A percentile compares a stretch with the other conserved stretches of the same genome.
phyloP scores from a whole-genome alignment of 140 eudicot genomes.

The Senecio squalidus region DNA sequence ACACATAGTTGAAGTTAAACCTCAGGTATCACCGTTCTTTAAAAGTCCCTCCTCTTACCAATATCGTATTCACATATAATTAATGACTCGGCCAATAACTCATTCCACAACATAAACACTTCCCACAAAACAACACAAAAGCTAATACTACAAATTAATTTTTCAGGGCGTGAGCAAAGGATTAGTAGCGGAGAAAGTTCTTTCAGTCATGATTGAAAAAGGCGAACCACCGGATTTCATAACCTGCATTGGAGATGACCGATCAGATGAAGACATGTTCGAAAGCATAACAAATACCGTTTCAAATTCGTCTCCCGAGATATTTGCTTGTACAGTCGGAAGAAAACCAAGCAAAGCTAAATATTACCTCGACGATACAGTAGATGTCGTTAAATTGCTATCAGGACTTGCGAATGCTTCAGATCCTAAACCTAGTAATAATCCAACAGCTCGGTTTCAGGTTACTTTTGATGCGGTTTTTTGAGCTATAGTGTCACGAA shows the following conservation, averaged over 20 bases:
- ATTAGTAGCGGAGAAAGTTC: conserved; percentile 50
- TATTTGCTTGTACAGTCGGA: conserved; percentile 81
- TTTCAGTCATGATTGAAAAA: conserved; percentile 37
- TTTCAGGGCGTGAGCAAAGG: conserved; percentile 83
- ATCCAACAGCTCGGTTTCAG: conserved; percentile 37
- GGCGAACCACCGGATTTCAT: conserved; percentile 66
- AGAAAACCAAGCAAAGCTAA: conserved; percentile 85
- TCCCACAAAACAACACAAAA: background rate
- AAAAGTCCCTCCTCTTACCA: conserved; percentile 2
- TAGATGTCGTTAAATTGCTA: conserved; percentile 58
- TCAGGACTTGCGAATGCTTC: conserved; percentile 62
- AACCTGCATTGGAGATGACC: conserved; percentile 73
- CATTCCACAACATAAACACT: no score
- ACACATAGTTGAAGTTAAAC: conserved; percentile 88
- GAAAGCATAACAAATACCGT: conserved; percentile 49
- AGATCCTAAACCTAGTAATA: conserved; percentile 46
- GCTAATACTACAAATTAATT: background rate
- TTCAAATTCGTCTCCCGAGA: conserved; percentile 41
- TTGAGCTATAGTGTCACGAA: conserved; percentile 22
- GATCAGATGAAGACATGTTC: conserved; percentile 87
- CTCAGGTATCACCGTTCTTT: conserved; percentile 56
- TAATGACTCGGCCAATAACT: no score
- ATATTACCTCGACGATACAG: conserved; percentile 68
- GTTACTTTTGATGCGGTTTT: conserved; percentile 45
- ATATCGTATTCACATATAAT: no score